Evolutionary conservation across 495 filamentous ascomycete genomes (phyloP).

Genomic region (Cercophora newfieldiana): DNA sequence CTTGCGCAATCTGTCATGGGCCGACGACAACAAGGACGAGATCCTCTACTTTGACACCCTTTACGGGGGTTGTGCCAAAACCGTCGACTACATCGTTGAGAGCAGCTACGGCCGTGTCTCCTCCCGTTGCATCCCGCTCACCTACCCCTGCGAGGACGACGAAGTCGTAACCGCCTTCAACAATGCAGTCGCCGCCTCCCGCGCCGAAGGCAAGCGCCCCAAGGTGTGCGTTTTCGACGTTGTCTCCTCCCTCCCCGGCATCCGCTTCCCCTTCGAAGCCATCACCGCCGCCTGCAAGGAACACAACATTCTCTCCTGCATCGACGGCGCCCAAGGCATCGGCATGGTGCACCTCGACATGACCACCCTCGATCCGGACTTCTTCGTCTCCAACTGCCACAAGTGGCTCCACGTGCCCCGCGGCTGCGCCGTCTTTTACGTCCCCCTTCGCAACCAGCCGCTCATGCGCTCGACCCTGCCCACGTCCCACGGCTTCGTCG

Average conservation of each 20-base stretch:
- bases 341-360: slow-evolving; percentile 75
- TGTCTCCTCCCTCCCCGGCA: slow-evolving; percentile 71
- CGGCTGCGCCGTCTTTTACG: slow-evolving; percentile 76
- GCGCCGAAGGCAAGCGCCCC: slow-evolving; percentile 45
- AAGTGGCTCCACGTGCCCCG: slow-evolving; percentile 93
- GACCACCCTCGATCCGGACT: slow-evolving; percentile 60
- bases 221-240: slow-evolving; percentile 76
- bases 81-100: slow-evolving; percentile 68
- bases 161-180: slow-evolving; percentile 57
- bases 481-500: slow-evolving; percentile 62
- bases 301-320: slow-evolving; percentile 55
- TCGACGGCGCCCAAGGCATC: slow-evolving; percentile 81
- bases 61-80: slow-evolving; percentile 74
- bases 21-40: slow-evolving; percentile 53
- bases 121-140: slow-evolving; percentile 38
- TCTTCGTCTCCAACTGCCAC: slow-evolving; percentile 81
- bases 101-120: slow-evolving; percentile 37
- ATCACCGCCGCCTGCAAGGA: slow-evolving; percentile 63
- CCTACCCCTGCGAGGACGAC: slow-evolving; percentile 61
- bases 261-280: slow-evolving; percentile 74
- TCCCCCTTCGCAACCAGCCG: slow-evolving; percentile 68
- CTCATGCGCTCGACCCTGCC: slow-evolving; percentile 75
- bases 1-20: slow-evolving; percentile 66
- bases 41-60: slow-evolving; percentile 72
- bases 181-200: slow-evolving; percentile 45